Evolutionary conservation across 768 basidiomycete genomes (phyloP).

Genomic region (Pleurotus platypus): DNA sequence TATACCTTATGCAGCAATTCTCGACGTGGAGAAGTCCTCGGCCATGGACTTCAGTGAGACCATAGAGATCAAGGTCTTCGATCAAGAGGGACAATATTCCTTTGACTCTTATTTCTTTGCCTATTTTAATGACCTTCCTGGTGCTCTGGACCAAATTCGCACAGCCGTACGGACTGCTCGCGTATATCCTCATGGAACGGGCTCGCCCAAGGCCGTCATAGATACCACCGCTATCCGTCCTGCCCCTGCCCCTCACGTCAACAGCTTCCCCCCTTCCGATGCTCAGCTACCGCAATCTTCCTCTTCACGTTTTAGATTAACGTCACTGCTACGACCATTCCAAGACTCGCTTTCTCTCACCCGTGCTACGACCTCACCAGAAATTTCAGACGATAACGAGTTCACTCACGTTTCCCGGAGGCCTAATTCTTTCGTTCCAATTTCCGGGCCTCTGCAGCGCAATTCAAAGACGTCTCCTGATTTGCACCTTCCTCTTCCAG

Average conservation of each 20-base stretch:
- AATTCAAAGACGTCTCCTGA: constrained; percentile 37
- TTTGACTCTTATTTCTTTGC: constrained; percentile 93
- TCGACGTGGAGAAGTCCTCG: constrained; percentile 84
- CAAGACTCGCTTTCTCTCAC: constrained; percentile 41
- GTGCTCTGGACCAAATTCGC: constrained; percentile 78
- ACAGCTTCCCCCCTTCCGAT: constrained; percentile 30
- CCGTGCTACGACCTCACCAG: constrained; percentile 21
- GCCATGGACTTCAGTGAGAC: constrained; percentile 97
- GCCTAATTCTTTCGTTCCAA: constrained; percentile 55
- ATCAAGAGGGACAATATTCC: constrained; percentile 75
- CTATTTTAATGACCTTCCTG: constrained; percentile 82
- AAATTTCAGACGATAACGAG: constrained; percentile 40
- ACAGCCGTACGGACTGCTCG: constrained; percentile 65
- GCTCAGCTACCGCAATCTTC: constrained; percentile 25
- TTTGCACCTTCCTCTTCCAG: constrained; percentile 14
- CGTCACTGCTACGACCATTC: constrained; percentile 66
- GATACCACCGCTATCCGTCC: constrained; percentile 55
- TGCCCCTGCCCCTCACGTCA: constrained; percentile 36
- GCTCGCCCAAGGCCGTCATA: constrained; percentile 38
- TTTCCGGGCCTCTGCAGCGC: constrained; percentile 17
- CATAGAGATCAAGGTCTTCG: constrained; percentile 89
- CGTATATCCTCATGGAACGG: constrained; percentile 24
- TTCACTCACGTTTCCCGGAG: constrained; percentile 70
- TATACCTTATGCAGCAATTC: constrained; percentile 85
- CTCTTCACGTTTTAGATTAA: constrained; percentile 51